Evolutionary conservation across 2,329 filamentous ascomycete genomes (phyloP), one percentile per base, ranked within the genome.

Genomic region (Clathrospora elynae): DNA sequence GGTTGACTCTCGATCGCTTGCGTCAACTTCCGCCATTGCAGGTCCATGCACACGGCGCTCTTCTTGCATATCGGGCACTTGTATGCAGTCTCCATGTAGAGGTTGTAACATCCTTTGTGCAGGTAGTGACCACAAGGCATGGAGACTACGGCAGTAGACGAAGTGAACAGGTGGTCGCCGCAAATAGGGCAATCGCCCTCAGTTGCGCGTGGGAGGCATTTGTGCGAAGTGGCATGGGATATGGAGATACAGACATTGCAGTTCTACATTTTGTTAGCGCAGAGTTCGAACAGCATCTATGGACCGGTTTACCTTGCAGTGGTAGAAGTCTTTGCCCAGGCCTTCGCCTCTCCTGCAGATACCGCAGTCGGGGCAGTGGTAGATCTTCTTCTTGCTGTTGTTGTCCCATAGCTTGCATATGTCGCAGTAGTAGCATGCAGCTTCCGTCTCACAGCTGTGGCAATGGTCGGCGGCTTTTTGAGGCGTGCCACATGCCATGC

Each of bases 341-440:
- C 93, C 93, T 67, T 90, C 83, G 1, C 93, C 93, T 43, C 91
- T 85, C 45, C 93, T 82, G 67, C 93, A 99, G 49, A 99, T 96
- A 4, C 93, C 93, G 70, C 93, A 99, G 62, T 97, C 93, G 62
- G 85, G 82, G 70, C 93, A 99, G 67, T 99, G 93, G 66, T 99
- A 99, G 43, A 97, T 96, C 53, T 86, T 87, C 69, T 95, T 96
- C 55, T 84, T 85, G 40, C 84, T 82, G 57, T 96, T 88, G 62
- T 97, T 90, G 63, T 97, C 92, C 93, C 93, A 99, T 2, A 99
- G 78, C 72, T 96, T 96, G 78, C 93, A 99, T 41, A 93, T 87
- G 39, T 84, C 81, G 73, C 93, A 99, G 67, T 95, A 99, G 70
- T 97, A 97, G 62, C 87, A 87, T 9, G 92, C 90, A 5, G 89